Conservation (phyloP, 2,329 filamentous ascomycete species). For the Cryoendolithus antarcticus region DNA sequence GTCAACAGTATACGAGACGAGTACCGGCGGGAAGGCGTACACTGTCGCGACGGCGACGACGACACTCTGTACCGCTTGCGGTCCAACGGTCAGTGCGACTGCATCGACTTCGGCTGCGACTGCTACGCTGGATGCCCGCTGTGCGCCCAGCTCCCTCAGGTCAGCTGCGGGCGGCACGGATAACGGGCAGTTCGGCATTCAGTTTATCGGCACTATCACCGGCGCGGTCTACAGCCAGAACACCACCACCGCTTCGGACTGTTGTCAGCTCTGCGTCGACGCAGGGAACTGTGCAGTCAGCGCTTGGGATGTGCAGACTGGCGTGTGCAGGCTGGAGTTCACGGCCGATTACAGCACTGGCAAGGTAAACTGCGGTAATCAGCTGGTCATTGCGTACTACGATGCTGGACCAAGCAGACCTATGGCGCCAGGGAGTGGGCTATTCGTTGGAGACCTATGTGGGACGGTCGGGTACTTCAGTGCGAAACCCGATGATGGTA, state of each 20-base stretch:
- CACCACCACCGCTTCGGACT: constrained; percentile 16
- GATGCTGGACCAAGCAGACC: constrained; percentile 17
- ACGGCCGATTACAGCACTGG: constrained; percentile 13
- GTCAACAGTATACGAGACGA: constrained; percentile 19
- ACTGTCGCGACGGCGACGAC: constrained; percentile 17
- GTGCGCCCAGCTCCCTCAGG: constrained; percentile 19
- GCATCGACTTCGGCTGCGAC: constrained; percentile 12
- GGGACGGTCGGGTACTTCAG: constrained; percentile 15
- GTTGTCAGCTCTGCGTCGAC: constrained; percentile 22
- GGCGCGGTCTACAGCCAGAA: constrained; percentile 18
- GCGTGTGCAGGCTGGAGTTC: constrained; percentile 18
- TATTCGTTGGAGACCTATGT: constrained; percentile 18
- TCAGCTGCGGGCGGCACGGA: constrained; percentile 12
- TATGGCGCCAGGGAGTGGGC: constrained; percentile 20
- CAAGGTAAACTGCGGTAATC: constrained; percentile 18
- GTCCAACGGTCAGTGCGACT: constrained; percentile 11
- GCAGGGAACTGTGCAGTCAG: constrained; percentile 16
- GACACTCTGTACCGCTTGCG: constrained; percentile 12
- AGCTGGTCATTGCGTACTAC: constrained; percentile 15
- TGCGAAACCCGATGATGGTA: constrained; percentile 21
- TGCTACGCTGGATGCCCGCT: constrained; percentile 18
- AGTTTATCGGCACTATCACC: constrained; percentile 14
- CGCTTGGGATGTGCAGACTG: constrained; percentile 18
- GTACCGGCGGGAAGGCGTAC: constrained; percentile 18
- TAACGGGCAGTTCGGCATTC: constrained; percentile 13